Base-by-base conservation (phyloP, 495 filamentous ascomycete genomes). In the Aspergillus ostianus region DNA sequence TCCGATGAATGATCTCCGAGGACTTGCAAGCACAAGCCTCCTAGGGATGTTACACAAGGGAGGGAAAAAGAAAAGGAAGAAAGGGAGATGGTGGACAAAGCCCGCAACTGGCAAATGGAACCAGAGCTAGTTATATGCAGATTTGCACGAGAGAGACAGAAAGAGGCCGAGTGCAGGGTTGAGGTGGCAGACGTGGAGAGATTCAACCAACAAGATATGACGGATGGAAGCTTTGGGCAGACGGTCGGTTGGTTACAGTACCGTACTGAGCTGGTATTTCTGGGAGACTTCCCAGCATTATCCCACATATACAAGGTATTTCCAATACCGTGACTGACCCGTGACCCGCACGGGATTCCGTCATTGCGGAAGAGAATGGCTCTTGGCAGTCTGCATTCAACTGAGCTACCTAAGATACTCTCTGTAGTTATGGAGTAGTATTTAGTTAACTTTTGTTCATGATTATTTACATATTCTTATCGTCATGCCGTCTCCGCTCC, bases 1-100 rank as follows among this genome's bases (percentile, higher is more conserved):
- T 63, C 67, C 56, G 59, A 56, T 36, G 23, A 32, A 57, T 29
- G 45, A 26, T 56, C 50, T 48, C 55, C 57, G 61, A 57, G 52
- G 26, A 20, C 49, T 26, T 46, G 45, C 48, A 57, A 53, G 53
- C 27, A 56, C 52, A 61, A 51, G 47, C 59, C 53, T 46, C 48
- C 48, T 26, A 19, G 45, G 52, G 30, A 53, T n/a, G 57, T 60
- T 52, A 46, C 55, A 64, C 65, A 20, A 58, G 30, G 23, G 32
- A 53, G 51, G 47, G 51, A 6, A 41, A 41, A n/a, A 27, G 29
- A 45, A 27, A 47, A 54, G 48, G 53, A 36, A 36, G 48, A 13
- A 57, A 47, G 47, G 20, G 13, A 47, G 0, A 32, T 6, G 5
- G 27, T 45, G 52, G 29, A 23, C 15, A 30, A 32, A 30, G 41